A percentile compares a stretch with the other conserved stretches of the same genome.
Conservation (phyloP, 345 rosid species). For the Eucalyptus curtisii region DNA sequence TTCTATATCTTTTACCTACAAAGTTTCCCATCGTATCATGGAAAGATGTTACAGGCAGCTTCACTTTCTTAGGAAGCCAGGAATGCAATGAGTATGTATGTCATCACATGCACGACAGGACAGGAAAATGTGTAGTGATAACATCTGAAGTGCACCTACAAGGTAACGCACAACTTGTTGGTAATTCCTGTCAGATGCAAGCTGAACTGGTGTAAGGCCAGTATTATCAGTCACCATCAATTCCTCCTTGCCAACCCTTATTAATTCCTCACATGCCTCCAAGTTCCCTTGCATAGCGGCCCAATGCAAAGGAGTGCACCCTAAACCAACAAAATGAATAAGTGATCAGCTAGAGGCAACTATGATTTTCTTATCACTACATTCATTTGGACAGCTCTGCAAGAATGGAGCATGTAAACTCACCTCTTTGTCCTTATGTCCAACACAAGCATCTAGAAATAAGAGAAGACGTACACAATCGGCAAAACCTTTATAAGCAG, state of each 20-base stretch:
- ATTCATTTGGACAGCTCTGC: neutral
- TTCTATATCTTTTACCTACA: neutral
- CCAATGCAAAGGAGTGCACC: constrained; percentile 98
- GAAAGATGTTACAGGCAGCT: neutral
- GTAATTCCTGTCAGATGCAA: constrained; percentile 92
- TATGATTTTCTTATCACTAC: neutral
- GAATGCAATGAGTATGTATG: neutral
- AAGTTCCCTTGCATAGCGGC: constrained; percentile 95
- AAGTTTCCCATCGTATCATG: neutral
- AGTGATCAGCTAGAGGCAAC: neutral
- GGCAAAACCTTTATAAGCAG: constrained; percentile 96
- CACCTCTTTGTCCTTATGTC: constrained; percentile 94
- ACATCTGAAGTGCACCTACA: constrained; percentile 42
- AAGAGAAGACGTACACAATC: constrained; percentile 91
- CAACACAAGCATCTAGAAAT: constrained; percentile 82
- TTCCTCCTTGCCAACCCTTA: constrained; percentile 97
- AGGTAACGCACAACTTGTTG: constrained; percentile 97
- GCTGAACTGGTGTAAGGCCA: constrained; percentile 98
- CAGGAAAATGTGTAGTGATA: neutral
- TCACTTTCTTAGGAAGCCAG: neutral
- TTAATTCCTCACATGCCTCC: constrained; percentile 94
- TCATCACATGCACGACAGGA: neutral
- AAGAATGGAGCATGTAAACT: neutral
- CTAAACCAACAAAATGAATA: constrained; percentile 16
- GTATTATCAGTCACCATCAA: constrained; percentile 75